phyloP scores from a whole-genome alignment of 768 basidiomycete genomes.

The Boletales sp. region DNA sequence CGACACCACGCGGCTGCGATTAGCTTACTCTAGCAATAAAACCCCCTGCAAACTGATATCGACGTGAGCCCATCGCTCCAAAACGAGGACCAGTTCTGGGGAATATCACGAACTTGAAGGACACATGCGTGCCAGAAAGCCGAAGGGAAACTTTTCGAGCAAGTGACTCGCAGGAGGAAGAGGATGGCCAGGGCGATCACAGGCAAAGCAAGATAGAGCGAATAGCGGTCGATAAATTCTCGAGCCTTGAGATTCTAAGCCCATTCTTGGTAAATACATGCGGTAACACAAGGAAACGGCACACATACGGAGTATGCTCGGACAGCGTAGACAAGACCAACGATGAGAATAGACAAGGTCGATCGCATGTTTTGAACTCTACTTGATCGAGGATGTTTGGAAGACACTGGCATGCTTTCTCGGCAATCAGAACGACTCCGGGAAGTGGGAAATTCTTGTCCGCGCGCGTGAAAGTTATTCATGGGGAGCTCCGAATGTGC shows the following conservation, averaged over 20 bases:
- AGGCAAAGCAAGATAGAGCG: slow-evolving; percentile 24
- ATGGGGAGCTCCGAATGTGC: slow-evolving; percentile 1
- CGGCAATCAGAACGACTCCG: not conserved
- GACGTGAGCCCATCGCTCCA: slow-evolving; percentile 1
- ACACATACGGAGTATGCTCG: slow-evolving; percentile 20
- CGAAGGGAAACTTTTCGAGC: slow-evolving; percentile 17
- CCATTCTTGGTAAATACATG: not conserved
- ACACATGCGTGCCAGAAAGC: slow-evolving; percentile 29
- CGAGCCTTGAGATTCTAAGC: slow-evolving; percentile 19
- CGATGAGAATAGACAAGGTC: slow-evolving; percentile 10
- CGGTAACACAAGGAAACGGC: not conserved
- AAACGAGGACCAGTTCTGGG: not conserved
- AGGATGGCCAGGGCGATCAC: slow-evolving; percentile 19
- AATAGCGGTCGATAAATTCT: slow-evolving; percentile 17
- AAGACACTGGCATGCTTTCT: slow-evolving; percentile 1
- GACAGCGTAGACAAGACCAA: slow-evolving; percentile 11
- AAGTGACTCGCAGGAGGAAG: slow-evolving; percentile 13
- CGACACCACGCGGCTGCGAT: not conserved
- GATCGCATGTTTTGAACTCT: slow-evolving; percentile 10
- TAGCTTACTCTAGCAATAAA: slow-evolving; percentile 26
- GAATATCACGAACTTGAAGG: slow-evolving; percentile 32
- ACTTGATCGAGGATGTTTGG: not conserved
- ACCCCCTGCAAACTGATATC: slow-evolving; percentile 30
- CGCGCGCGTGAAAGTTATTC: slow-evolving; percentile 8
- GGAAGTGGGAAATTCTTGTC: slow-evolving; percentile 2